phyloP scores from a whole-genome alignment of 1,139 yeast genomes.

The Taphrina communis region DNA sequence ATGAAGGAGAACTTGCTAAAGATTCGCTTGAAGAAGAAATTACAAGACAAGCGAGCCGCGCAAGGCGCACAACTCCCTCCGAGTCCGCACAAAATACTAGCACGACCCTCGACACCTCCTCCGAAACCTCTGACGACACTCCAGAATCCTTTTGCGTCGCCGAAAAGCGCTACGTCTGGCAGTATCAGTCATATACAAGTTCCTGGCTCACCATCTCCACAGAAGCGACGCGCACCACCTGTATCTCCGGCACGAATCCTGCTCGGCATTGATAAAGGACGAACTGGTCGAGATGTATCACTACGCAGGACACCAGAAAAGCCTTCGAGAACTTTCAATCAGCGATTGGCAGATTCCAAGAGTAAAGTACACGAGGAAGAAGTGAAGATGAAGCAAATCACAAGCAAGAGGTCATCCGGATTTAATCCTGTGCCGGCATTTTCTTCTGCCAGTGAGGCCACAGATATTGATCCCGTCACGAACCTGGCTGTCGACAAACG shows the following conservation, averaged over 20 bases:
- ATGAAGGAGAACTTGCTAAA: constrained; percentile 25
- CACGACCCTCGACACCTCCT: constrained; percentile 25
- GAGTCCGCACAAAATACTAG: background rate
- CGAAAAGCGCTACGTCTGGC: constrained; percentile 20
- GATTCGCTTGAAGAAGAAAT: constrained; percentile 22
- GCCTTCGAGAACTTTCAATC: constrained; percentile 36
- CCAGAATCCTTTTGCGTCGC: constrained; percentile 27
- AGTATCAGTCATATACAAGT: constrained; percentile 27
- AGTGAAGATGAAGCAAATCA: constrained; percentile 5
- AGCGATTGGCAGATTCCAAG: constrained; percentile 32
- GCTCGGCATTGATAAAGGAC: constrained; percentile 43
- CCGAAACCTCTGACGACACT: constrained; percentile 16
- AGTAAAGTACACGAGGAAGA: constrained; percentile 7
- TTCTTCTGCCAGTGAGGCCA: background rate
- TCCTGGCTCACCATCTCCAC: constrained; percentile 39
- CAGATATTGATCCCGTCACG: constrained; percentile 11
- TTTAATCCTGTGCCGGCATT: constrained; percentile 33
- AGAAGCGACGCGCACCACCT: constrained; percentile 22
- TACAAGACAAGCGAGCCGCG: background rate
- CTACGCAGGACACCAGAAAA: constrained; percentile 33
- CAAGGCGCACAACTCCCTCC: background rate
- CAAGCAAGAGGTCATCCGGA: constrained; percentile 11
- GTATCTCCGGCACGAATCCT: constrained; percentile 42
- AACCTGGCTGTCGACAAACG: constrained; percentile 4
- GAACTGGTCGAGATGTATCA: constrained; percentile 42